Percentiles rank a stretch among this genome's conserved stretches.
phyloP scores from a whole-genome alignment of 371 early-diverging fungal genomes.

The Apophysomyces elegans region DNA sequence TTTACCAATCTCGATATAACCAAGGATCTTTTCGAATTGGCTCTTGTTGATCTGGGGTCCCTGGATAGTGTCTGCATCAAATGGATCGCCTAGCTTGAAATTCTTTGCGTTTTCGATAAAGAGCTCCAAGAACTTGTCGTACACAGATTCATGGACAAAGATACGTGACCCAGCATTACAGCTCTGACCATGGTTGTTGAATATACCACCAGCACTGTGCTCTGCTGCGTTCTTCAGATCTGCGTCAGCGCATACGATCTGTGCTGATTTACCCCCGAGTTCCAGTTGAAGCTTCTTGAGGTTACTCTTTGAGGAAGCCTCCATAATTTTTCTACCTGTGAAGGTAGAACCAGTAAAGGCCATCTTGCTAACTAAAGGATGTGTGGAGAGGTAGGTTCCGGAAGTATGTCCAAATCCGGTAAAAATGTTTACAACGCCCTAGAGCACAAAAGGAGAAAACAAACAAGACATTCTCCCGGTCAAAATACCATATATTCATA shows the following conservation, averaged over 20 bases:
- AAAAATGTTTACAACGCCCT: slow-evolving; percentile 79
- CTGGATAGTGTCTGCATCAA: slow-evolving; percentile 60
- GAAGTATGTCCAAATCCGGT: slow-evolving; percentile 48
- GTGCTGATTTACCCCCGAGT: slow-evolving; percentile 91
- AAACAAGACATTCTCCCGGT: no score
- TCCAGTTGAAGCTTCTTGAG: slow-evolving; percentile 84
- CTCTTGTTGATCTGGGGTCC: slow-evolving; percentile 79
- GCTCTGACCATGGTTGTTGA: slow-evolving; percentile 84
- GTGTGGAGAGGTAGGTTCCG: slow-evolving; percentile 32
- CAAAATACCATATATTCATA: no score
- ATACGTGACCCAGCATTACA: slow-evolving; percentile 90
- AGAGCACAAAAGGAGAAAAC: not conserved
- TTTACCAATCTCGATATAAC: slow-evolving; percentile 63
- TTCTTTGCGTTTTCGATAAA: slow-evolving; percentile 66
- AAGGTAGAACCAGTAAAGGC: slow-evolving; percentile 72
- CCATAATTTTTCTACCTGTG: slow-evolving; percentile 75
- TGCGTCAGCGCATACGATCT: slow-evolving; percentile 85
- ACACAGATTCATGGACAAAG: slow-evolving; percentile 79
- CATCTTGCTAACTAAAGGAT: slow-evolving; percentile 43
- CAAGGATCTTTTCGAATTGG: slow-evolving; percentile 78
- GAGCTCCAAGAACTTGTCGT: slow-evolving; percentile 68
- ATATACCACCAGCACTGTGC: slow-evolving; percentile 72
- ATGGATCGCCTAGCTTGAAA: slow-evolving; percentile 65
- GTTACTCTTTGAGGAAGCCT: slow-evolving; percentile 65
- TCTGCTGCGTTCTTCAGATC: slow-evolving; percentile 79